These are phyloP conservation scores for Helminthosporium solani DNA, from an alignment of 2,329 filamentous ascomycete species.

Conservation along the genomic window DNA sequence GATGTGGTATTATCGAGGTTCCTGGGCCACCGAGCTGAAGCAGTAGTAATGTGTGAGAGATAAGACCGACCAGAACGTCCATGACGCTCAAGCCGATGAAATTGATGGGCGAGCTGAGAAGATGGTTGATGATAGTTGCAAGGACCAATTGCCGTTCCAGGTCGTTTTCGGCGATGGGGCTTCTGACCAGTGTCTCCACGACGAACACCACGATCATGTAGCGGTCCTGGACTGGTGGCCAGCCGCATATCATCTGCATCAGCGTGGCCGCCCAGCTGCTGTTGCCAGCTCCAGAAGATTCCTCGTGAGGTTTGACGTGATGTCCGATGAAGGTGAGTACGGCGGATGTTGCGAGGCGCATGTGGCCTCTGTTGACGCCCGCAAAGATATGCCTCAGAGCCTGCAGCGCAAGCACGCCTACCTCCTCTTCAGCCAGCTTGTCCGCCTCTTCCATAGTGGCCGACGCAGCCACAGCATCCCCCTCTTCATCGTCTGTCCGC, in stretches of 20 bases:
- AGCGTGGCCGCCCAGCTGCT: constrained; percentile 79
- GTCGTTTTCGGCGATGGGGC: constrained; percentile 67
- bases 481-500: constrained; percentile 68
- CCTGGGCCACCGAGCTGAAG: constrained; percentile 62
- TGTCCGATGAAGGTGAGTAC: constrained; percentile 70
- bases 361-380: constrained; percentile 77
- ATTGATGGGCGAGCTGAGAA: constrained; percentile 86
- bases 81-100: constrained; percentile 95
- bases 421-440: constrained; percentile 84
- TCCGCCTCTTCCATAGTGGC: constrained; percentile 85
- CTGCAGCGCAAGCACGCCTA: constrained; percentile 78
- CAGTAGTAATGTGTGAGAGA: constrained; percentile 78
- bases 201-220: constrained; percentile 84
- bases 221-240: constrained; percentile 91
- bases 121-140: constrained; percentile 74
- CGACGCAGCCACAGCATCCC: constrained; percentile 66
- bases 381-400: constrained; percentile 85
- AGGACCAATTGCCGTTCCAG: constrained; percentile 74
- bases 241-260: constrained; percentile 76
- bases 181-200: constrained; percentile 72
- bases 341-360: constrained; percentile 71
- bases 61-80: constrained; percentile 83
- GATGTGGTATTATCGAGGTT: constrained; percentile 40
- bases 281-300: constrained; percentile 48
- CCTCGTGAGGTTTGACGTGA: constrained; percentile 30